Evolutionary conservation across 768 basidiomycete genomes (phyloP).

Genomic region (Boletus vinaceobasis): DNA sequence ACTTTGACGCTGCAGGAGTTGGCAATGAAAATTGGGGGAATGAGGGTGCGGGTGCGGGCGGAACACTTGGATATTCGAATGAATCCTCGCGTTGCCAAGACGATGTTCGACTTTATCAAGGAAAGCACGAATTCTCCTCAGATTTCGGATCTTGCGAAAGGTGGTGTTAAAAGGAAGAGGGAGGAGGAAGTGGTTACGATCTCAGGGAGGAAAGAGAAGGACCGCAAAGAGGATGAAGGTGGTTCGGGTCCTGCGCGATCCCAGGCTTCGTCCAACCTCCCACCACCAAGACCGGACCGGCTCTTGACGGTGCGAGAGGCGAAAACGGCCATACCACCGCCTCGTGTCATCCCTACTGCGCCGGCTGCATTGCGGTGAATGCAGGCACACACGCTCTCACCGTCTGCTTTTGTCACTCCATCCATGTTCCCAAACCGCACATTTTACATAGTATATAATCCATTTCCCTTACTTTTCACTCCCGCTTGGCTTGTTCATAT

Average conservation of each 20-base stretch:
- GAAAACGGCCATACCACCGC: conserved; percentile 19
- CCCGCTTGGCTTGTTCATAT: too few relatives aligned
- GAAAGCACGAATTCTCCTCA: conserved; percentile 9
- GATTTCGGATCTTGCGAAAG: neutral
- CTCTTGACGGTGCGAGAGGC: conserved; percentile 12
- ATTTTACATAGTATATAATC: neutral
- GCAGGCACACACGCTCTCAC: neutral
- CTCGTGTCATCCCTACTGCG: neutral
- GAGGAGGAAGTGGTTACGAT: conserved; percentile 17
- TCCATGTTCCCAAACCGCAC: neutral
- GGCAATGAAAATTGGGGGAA: conserved; percentile 41
- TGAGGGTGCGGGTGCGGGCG: conserved; percentile 55
- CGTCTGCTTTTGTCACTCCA: neutral
- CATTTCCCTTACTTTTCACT: too few relatives aligned
- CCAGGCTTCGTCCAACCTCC: neutral
- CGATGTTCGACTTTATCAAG: conserved; percentile 52
- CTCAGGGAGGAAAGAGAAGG: conserved; percentile 14
- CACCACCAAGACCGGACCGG: conserved; percentile 23
- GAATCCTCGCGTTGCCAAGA: conserved; percentile 56
- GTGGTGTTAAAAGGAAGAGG: conserved; percentile 23
- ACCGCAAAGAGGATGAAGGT: conserved; percentile 4
- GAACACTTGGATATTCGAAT: conserved; percentile 63
- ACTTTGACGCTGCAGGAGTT: conserved; percentile 38
- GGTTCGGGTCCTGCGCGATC: neutral
- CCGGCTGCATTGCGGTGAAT: conserved; percentile 8